Percentiles rank a stretch among this genome's conserved stretches.
phyloP scores from a whole-genome alignment of 352 stramenopile species.

The Pythium phragmiticola region DNA sequence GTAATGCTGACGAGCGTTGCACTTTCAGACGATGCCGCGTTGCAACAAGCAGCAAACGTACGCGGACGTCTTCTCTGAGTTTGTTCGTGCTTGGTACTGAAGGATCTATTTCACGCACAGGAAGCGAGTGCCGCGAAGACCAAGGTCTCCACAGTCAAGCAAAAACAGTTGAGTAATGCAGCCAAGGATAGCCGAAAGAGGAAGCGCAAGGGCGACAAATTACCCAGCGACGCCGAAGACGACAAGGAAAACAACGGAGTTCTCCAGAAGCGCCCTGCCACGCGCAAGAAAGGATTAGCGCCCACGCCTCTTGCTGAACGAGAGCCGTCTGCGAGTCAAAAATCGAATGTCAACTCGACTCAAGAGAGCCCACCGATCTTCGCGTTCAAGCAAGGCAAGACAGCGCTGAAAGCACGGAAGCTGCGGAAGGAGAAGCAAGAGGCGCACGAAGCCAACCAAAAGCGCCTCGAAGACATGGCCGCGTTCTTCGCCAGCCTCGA shows the following conservation, averaged over 20 bases:
- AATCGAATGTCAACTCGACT: slow-evolving; percentile 8
- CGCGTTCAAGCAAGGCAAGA: slow-evolving; percentile 43
- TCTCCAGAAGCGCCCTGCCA: not conserved
- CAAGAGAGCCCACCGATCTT: slow-evolving; percentile 59
- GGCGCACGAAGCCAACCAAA: slow-evolving; percentile 42
- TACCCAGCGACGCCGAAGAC: not conserved
- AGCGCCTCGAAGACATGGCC: slow-evolving; percentile 56
- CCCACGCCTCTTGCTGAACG: not conserved
- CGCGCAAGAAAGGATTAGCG: not conserved
- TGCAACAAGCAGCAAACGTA: slow-evolving; percentile 3
- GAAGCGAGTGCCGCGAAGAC: not conserved
- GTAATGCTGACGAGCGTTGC: slow-evolving; percentile 1
- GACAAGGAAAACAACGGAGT: slow-evolving; percentile 25
- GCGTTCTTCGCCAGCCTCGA: slow-evolving; percentile 66
- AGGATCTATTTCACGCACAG: not conserved
- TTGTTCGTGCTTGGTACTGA: not conserved
- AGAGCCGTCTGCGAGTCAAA: not conserved
- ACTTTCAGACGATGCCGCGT: slow-evolving; percentile 11
- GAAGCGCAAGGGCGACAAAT: slow-evolving; percentile 2
- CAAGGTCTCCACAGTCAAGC: not conserved
- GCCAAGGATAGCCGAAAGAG: slow-evolving; percentile 1
- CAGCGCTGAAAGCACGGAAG: slow-evolving; percentile 38
- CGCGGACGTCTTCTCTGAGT: not conserved
- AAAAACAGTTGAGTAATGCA: not conserved
- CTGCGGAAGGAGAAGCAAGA: slow-evolving; percentile 26